Conservation (phyloP, 768 basidiomycete genomes). For the Amanita pseudoporphyria region DNA sequence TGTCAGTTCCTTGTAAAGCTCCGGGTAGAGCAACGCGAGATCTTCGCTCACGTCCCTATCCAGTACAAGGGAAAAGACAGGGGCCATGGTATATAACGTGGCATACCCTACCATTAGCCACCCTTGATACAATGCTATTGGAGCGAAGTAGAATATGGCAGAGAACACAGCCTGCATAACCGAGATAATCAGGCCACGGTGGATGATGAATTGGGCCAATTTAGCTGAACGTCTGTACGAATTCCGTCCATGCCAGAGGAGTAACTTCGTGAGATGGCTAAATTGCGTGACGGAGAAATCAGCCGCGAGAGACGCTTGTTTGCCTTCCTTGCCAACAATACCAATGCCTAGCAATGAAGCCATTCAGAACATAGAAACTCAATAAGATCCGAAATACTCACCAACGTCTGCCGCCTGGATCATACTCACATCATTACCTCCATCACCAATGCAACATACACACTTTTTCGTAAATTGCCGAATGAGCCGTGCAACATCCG, state of each 20-base stretch:
- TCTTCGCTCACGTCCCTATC: conserved; percentile 96
- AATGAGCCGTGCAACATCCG: conserved; percentile 92
- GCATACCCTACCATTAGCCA: conserved; percentile 98
- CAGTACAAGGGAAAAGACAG: conserved; percentile 93
- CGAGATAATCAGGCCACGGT: conserved; percentile 93
- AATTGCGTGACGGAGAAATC: conserved; percentile 99
- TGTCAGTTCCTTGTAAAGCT: conserved; percentile 94
- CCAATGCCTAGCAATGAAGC: conserved; percentile 59
- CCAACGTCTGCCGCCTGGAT: conserved; percentile 99
- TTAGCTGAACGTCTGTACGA: conserved; percentile 98
- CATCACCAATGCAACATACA: conserved; percentile 98
- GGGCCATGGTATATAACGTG: conserved; percentile 97
- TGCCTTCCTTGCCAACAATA: conserved; percentile 98
- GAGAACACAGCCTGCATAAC: conserved; percentile 98
- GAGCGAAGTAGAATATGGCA: conserved; percentile 87
- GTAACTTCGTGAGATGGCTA: conserved; percentile 88
- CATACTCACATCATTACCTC: conserved; percentile 99
- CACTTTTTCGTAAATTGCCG: conserved; percentile 86
- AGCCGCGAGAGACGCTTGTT: conserved; percentile 97
- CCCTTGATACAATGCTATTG: conserved; percentile 95
- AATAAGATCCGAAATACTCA: conserved; percentile 30
- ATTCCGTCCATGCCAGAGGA: conserved; percentile 98
- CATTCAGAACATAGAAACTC: not conserved
- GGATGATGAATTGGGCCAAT: conserved; percentile 97
- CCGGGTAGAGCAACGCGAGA: conserved; percentile 89